phyloP scores from a whole-genome alignment of 768 basidiomycete genomes.

The Psilocybe subaeruginosa region DNA sequence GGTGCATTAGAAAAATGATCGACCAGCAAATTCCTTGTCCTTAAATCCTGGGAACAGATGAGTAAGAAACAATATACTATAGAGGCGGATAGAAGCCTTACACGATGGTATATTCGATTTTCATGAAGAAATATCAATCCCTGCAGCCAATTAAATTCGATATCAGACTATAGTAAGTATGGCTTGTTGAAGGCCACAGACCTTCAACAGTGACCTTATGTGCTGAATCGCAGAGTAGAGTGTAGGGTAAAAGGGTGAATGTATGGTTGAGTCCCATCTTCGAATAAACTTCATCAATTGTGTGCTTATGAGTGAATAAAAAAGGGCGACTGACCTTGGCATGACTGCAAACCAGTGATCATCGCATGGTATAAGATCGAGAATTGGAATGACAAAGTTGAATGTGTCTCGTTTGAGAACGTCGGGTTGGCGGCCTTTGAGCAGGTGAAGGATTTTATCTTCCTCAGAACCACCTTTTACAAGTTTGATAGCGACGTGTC shows the following conservation, averaged over 20 bases:
- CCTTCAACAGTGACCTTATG: no score
- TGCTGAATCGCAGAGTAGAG: no score
- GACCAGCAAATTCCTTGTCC: background rate
- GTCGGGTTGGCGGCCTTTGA: background rate
- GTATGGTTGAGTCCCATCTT: background rate
- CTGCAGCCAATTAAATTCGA: background rate
- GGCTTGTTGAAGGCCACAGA: background rate
- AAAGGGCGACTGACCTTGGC: background rate
- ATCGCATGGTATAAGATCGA: background rate
- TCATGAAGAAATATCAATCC: background rate
- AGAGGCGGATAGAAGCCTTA: background rate
- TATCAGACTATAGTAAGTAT: no score
- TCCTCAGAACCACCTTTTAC: no score
- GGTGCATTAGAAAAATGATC: background rate
- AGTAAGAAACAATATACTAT: no score
- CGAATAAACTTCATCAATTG: background rate
- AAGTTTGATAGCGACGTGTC: no score
- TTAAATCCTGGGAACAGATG: background rate
- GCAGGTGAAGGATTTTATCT: background rate
- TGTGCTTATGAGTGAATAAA: background rate
- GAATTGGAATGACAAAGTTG: background rate
- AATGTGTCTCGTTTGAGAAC: background rate
- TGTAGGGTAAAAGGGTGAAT: background rate
- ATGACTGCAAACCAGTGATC: slow-evolving; percentile 1
- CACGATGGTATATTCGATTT: background rate